Conservation (phyloP, 495 filamentous ascomycete species). For the Corynascus novoguineensis region DNA sequence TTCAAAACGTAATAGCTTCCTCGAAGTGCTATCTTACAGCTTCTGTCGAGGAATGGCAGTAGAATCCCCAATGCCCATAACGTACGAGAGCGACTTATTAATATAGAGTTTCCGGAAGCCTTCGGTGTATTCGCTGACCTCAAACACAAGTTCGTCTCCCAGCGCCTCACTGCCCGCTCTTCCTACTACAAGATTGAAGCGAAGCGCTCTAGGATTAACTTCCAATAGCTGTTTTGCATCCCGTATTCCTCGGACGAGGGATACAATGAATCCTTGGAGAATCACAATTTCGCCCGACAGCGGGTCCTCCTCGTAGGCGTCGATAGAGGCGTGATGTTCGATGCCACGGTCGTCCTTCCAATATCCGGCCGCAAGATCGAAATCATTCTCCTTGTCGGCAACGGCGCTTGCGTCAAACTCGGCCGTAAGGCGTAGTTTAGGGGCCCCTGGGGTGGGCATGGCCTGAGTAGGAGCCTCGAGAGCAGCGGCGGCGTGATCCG, state of each 20-base stretch:
- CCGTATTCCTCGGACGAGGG: background rate
- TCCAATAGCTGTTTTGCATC: background rate
- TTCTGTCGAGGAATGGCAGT: background rate
- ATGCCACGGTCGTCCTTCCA: background rate
- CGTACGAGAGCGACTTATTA: background rate
- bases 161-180: background rate
- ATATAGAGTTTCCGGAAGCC: background rate
- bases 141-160: background rate
- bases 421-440: background rate
- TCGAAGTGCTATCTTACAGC: background rate
- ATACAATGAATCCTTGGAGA: background rate
- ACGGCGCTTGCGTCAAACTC: background rate
- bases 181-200: background rate
- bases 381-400: background rate
- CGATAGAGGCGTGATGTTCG: background rate
- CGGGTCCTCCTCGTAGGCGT: constrained; percentile 1
- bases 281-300: background rate
- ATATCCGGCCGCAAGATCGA: background rate
- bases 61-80: background rate
- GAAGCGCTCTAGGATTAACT: background rate
- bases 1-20: background rate
- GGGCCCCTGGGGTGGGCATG: background rate
- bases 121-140: background rate
- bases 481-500: background rate
- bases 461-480: background rate